Evolutionary conservation across 257 asterid genomes (phyloP).

Genomic region (Parsonsia alboflavescens): DNA sequence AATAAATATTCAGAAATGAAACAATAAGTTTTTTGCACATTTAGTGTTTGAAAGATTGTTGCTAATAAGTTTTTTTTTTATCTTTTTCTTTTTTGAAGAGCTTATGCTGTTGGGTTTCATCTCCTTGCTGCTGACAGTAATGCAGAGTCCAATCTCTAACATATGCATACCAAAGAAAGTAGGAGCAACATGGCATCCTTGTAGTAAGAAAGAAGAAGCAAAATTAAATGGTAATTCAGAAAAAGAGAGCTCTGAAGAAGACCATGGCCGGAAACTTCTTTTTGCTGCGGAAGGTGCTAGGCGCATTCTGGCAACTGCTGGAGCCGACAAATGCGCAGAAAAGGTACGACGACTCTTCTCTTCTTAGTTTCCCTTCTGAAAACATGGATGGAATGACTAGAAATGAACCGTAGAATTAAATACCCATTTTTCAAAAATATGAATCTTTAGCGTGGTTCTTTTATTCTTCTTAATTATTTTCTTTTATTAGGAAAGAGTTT

Average conservation of each 20-base stretch:
- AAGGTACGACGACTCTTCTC: conserved; percentile 40
- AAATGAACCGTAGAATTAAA: too few species aligned
- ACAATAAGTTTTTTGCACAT: neutral
- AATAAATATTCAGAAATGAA: neutral
- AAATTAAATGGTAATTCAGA: neutral
- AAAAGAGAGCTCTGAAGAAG: conserved; percentile 23
- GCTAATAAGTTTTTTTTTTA: neutral
- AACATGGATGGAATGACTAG: too few species aligned
- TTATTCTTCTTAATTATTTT: too few species aligned
- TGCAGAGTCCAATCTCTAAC: conserved; percentile 48
- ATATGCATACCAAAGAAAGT: conserved; percentile 53
- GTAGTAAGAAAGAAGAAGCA: conserved; percentile 41
- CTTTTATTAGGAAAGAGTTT: too few species aligned
- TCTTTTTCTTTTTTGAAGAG: conserved; percentile 35
- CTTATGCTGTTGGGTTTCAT: conserved; percentile 91
- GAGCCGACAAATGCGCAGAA: conserved; percentile 53
- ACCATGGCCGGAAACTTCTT: conserved; percentile 49
- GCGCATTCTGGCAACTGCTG: conserved; percentile 54
- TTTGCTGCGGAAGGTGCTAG: conserved; percentile 24
- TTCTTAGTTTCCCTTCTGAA: neutral
- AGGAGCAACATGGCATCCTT: conserved; percentile 84
- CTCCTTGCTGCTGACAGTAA: conserved; percentile 72
- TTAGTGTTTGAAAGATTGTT: neutral
- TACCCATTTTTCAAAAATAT: too few species aligned
- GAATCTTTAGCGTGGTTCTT: too few species aligned